Evolutionary conservation across 768 basidiomycete species (phyloP).

Genomic region (Suillus sp.): DNA sequence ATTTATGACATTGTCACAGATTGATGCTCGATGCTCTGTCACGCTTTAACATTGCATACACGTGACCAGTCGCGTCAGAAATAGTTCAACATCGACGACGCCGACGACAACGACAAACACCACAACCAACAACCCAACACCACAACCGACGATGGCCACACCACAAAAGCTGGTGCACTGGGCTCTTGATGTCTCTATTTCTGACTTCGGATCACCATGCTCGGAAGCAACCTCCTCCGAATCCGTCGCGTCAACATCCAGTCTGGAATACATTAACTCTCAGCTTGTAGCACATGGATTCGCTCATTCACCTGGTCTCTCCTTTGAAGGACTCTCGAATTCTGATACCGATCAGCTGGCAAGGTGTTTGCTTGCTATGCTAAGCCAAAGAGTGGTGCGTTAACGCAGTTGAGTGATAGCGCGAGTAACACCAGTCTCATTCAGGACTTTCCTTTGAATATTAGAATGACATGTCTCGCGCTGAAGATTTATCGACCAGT

Average conservation of each 20-base stretch:
- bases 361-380: constrained; percentile 76
- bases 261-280: constrained; percentile 76
- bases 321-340: constrained; percentile 62
- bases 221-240: constrained; percentile 48
- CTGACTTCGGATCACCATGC: constrained; percentile 42
- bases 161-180: constrained; percentile 56
- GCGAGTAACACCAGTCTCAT: neutral
- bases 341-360: constrained; percentile 57
- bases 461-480: constrained; percentile 75
- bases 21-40: neutral
- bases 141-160: constrained; percentile 28
- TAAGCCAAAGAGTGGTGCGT: constrained; percentile 77
- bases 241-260: constrained; percentile 54
- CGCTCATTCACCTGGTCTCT: constrained; percentile 60
- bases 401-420: neutral
- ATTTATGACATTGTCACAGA: neutral
- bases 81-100: constrained; percentile 8
- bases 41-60: constrained; percentile 15
- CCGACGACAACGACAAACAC: neutral
- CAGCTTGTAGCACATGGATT: constrained; percentile 87
- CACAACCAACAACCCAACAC: neutral
- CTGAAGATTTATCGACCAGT: constrained; percentile 75
- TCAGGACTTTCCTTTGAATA: constrained; percentile 20
- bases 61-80: constrained; percentile 32
- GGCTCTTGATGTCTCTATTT: constrained; percentile 48